Evolutionary conservation across 306 rosid species (phyloP).

Genomic region (Elaeagnus macrophylla): DNA sequence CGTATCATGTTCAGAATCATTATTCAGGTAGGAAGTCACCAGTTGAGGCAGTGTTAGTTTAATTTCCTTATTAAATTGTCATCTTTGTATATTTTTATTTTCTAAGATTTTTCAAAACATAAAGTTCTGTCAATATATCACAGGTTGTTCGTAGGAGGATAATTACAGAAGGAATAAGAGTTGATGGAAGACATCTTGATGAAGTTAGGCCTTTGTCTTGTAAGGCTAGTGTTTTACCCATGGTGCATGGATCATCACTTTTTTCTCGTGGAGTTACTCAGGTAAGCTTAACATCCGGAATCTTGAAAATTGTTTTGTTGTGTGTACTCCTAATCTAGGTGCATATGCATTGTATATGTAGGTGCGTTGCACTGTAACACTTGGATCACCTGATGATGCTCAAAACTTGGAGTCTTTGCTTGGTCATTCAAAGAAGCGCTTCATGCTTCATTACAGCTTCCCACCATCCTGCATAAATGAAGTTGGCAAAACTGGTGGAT

Average conservation of each 20-base stretch:
- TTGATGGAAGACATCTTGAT: conserved; percentile 86
- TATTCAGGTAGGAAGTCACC: background rate
- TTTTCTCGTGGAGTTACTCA: conserved; percentile 94
- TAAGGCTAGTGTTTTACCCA: conserved; percentile 61
- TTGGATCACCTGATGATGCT: conserved; percentile 92
- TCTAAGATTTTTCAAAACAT: conserved; percentile 11
- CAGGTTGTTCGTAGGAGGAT: conserved; percentile 88
- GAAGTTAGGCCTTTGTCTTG: conserved; percentile 96
- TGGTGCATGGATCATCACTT: conserved; percentile 78
- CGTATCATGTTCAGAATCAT: background rate
- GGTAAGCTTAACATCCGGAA: conserved; percentile 30
- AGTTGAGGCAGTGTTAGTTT: conserved; percentile 1
- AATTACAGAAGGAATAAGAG: conserved; percentile 65
- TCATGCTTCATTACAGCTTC: conserved; percentile 97
- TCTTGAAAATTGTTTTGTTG: background rate
- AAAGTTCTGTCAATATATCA: conserved; percentile 25
- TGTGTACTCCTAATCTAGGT: conserved; percentile 12
- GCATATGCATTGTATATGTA: conserved; percentile 25
- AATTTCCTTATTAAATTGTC: conserved; percentile 8
- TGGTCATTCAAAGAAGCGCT: conserved; percentile 81
- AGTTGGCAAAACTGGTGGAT: conserved; percentile 82
- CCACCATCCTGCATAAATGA: conserved; percentile 92
- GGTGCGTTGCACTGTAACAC: conserved; percentile 95
- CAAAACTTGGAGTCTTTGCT: conserved; percentile 81
- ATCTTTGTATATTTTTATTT: conserved; percentile 5